Conservation (phyloP, 2,329 filamentous ascomycete species). For the Verticillium dahliae region DNA sequence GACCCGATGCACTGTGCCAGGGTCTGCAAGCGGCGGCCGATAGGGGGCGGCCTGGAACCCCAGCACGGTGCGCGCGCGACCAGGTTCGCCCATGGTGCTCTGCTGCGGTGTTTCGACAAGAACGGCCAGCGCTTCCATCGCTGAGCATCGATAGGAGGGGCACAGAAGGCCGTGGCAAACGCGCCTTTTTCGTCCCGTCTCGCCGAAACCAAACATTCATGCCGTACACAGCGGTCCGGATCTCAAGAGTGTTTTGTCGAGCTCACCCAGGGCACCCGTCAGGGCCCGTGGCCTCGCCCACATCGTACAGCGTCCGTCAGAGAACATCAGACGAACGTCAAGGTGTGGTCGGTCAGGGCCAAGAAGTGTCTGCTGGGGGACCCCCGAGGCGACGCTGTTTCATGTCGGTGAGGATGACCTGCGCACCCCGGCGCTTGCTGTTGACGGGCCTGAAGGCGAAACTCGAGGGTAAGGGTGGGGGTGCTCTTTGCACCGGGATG, state of each 20-base stretch:
- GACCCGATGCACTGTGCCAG: not conserved
- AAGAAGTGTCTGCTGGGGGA: not conserved
- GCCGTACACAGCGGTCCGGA: constrained; percentile 8
- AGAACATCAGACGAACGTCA: constrained; percentile 12
- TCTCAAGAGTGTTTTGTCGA: constrained; percentile 10
- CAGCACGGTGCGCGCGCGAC: not conserved
- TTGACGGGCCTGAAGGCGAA: constrained; percentile 9
- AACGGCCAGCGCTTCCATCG: not conserved
- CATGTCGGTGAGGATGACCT: constrained; percentile 2
- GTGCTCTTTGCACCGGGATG: not conserved
- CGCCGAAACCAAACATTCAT: not conserved
- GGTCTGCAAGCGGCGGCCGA: not conserved
- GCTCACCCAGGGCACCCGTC: not conserved
- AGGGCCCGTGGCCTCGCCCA: constrained; percentile 3
- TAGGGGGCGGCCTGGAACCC: not conserved
- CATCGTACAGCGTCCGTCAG: constrained; percentile 7
- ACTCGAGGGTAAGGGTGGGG: not conserved
- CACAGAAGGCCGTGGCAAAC: not conserved
- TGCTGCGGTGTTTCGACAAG: not conserved
- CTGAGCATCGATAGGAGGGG: not conserved
- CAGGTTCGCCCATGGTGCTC: not conserved
- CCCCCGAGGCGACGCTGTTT: not conserved
- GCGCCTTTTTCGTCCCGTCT: not conserved
- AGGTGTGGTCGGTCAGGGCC: constrained; percentile 3
- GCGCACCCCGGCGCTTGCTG: constrained; percentile 4